These are phyloP conservation scores for Daucus carota DNA, from an alignment of 129 eudicot species.

Conservation along the genomic window DNA sequence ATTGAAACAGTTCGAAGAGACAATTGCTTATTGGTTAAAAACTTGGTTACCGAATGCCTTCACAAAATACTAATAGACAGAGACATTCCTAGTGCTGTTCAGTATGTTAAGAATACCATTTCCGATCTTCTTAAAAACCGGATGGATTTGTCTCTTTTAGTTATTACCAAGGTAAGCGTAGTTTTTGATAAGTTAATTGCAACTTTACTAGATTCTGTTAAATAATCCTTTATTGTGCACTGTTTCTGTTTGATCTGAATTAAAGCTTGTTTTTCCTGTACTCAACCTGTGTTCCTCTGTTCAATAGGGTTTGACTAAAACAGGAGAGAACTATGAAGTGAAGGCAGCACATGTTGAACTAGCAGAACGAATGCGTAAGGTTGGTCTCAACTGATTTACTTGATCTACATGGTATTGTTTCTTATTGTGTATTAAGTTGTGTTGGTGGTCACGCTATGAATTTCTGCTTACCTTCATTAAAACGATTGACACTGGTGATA, in stretches of 20 bases:
- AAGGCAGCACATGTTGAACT: conserved; percentile 99
- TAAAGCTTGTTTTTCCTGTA: conserved; percentile 1
- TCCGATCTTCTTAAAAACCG: conserved; percentile 97
- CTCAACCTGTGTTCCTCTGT: conserved; percentile 8
- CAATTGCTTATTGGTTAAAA: conserved; percentile 87
- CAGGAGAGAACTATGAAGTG: conserved; percentile 91
- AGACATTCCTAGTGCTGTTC: conserved; percentile 91
- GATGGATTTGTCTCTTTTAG: conserved; percentile 89
- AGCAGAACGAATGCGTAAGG: conserved; percentile 99
- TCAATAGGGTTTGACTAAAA: conserved; percentile 85
- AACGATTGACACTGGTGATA: neutral
- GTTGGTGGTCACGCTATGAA: too few relatives aligned
- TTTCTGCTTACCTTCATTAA: neutral
- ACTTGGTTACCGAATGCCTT: conserved; percentile 84
- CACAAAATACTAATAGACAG: conserved; percentile 86
- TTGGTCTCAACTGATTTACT: conserved; percentile 11
- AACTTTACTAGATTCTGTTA: neutral
- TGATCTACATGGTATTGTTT: neutral
- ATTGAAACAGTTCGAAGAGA: conserved; percentile 99
- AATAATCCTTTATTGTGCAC: neutral
- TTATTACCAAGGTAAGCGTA: conserved; percentile 72
- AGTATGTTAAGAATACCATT: conserved; percentile 76
- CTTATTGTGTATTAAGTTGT: neutral
- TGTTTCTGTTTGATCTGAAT: neutral
- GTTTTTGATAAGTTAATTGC: neutral